A percentile compares a stretch with the other conserved stretches of the same genome.
phyloP scores from a whole-genome alignment of 352 stramenopile species.

The Phytopythium cucurbitacearum region DNA sequence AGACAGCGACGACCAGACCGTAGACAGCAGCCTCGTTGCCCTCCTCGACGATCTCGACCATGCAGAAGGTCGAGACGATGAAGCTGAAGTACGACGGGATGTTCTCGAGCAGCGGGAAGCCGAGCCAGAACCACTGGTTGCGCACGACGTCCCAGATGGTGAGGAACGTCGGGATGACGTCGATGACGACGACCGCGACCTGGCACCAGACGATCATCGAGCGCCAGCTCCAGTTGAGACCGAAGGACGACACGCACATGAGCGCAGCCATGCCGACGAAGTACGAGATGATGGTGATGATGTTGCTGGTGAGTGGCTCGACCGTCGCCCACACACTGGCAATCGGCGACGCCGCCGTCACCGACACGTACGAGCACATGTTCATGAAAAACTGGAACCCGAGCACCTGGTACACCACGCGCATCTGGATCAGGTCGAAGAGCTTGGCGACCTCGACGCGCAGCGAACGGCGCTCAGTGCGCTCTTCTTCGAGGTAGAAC shows the following conservation, averaged over 20 bases:
- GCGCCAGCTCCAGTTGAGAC: conserved; percentile 29
- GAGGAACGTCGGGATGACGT: conserved; percentile 21
- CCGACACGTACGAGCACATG: conserved; percentile 17
- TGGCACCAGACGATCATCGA: conserved; percentile 21
- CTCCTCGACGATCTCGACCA: conserved; percentile 26
- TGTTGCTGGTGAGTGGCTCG: conserved; percentile 16
- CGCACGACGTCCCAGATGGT: conserved; percentile 22
- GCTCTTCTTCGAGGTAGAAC: conserved; percentile 24
- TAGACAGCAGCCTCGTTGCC: conserved; percentile 33
- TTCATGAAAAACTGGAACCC: conserved; percentile 22
- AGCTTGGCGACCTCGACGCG: conserved; percentile 14
- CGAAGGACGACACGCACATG: conserved; percentile 15
- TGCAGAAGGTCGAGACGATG: conserved; percentile 22
- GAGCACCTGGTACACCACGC: conserved; percentile 25
- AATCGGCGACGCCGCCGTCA: conserved; percentile 12
- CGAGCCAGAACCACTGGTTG: conserved; percentile 23
- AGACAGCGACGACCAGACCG: conserved; percentile 25
- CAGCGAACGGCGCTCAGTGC: conserved; percentile 9
- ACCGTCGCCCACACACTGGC: conserved; percentile 20
- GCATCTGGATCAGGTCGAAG: conserved; percentile 22
- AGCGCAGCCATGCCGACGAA: conserved; percentile 10
- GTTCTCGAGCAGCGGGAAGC: conserved; percentile 18
- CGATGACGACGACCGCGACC: conserved; percentile 21
- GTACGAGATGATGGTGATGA: conserved; percentile 17
- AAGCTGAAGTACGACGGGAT: conserved; percentile 17